Conservation (phyloP, 169 alveolate genomes). For the Cryptosporidium andersoni region DNA sequence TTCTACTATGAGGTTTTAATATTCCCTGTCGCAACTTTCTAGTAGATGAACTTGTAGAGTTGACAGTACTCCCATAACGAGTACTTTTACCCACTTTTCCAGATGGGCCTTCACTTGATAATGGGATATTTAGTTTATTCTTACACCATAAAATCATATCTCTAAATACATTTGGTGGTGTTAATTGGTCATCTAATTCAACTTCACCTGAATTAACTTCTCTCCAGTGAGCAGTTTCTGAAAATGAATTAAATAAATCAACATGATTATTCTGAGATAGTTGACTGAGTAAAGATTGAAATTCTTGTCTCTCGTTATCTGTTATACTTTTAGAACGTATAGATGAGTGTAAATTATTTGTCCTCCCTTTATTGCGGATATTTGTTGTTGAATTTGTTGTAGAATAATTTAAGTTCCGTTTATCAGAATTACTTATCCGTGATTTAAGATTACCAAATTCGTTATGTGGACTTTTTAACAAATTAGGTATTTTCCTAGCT, state of each 20-base stretch:
- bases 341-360: background rate
- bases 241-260: slow-evolving; percentile 49
- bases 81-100: background rate
- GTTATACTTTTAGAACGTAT: slow-evolving; percentile 8
- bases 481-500: slow-evolving; percentile 23
- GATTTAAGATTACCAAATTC: background rate
- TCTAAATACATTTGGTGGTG: slow-evolving; percentile 57
- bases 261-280: slow-evolving; percentile 69
- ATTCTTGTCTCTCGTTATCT: slow-evolving; percentile 55
- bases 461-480: background rate
- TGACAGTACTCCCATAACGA: too few relatives aligned
- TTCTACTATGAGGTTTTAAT: slow-evolving; percentile 5
- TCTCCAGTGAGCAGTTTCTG: slow-evolving; percentile 61
- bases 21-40: slow-evolving; percentile 15
- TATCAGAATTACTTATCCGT: too few relatives aligned
- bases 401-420: background rate
- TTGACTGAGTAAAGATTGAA: slow-evolving; percentile 47
- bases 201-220: slow-evolving; percentile 68
- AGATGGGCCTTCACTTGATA: slow-evolving; percentile 3
- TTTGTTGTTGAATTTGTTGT: slow-evolving; percentile 8
- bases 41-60: background rate
- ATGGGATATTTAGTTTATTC: slow-evolving; percentile 41
- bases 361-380: background rate
- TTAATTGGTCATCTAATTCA: slow-evolving; percentile 66
- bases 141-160: slow-evolving; percentile 68